These are phyloP conservation scores for Lyophyllum decastes DNA, from an alignment of 768 basidiomycete genomes.

Conservation along the genomic window DNA sequence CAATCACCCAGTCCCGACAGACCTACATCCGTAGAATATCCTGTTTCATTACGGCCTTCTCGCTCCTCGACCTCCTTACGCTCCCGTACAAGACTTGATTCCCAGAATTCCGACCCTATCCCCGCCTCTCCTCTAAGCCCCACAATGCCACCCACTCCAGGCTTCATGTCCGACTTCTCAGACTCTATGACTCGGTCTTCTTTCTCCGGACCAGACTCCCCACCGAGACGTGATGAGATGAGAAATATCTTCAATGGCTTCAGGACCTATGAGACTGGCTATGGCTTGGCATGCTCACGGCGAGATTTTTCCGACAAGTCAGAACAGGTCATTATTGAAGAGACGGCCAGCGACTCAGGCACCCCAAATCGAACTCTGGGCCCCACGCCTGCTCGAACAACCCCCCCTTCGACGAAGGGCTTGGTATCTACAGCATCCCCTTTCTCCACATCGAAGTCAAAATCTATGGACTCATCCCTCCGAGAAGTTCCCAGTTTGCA, in stretches of 20 bases:
- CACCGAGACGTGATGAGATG: slow-evolving; percentile 32
- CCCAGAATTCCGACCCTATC: slow-evolving; percentile 2
- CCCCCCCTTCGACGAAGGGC: neutral
- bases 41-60: slow-evolving; percentile 9
- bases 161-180: slow-evolving; percentile 60
- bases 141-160: slow-evolving; percentile 51
- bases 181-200: slow-evolving; percentile 56
- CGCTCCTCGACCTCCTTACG: slow-evolving; percentile 23
- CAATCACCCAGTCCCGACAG: slow-evolving; percentile 26
- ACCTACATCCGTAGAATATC: slow-evolving; percentile 4
- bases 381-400: slow-evolving; percentile 9
- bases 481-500: slow-evolving; percentile 18
- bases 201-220: slow-evolving; percentile 54
- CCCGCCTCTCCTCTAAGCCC: slow-evolving; percentile 19
- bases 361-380: slow-evolving; percentile 36
- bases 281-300: slow-evolving; percentile 20
- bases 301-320: slow-evolving; percentile 27
- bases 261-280: slow-evolving; percentile 18
- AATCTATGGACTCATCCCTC: slow-evolving; percentile 2
- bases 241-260: slow-evolving; percentile 23
- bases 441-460: slow-evolving; percentile 2
- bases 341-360: slow-evolving; percentile 30
- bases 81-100: slow-evolving; percentile 2
- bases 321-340: slow-evolving; percentile 29
- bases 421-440: neutral